Percentiles rank a stretch among this genome's conserved stretches.
Evolutionary conservation across 257 asterid genomes (phyloP).

Genomic region (Eustoma russellianum): DNA sequence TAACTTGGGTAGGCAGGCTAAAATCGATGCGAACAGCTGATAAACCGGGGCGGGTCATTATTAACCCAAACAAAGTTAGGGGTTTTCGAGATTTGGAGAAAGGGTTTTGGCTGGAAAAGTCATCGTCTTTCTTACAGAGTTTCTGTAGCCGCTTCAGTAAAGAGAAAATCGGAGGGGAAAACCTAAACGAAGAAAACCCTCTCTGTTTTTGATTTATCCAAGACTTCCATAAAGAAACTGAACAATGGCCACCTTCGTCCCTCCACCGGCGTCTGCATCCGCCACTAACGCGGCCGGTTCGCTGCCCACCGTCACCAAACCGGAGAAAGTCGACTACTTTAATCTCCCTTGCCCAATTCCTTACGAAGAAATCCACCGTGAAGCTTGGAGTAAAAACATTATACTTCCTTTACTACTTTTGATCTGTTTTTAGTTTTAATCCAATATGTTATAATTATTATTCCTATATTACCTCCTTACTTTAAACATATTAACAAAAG

Average conservation of each 20-base stretch:
- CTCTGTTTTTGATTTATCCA: conserved; percentile 17
- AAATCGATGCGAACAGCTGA: too few species aligned
- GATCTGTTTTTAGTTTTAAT: not conserved
- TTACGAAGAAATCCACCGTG: conserved; percentile 93
- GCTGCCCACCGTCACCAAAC: conserved; percentile 29
- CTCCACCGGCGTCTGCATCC: conserved; percentile 30
- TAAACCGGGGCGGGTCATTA: conserved; percentile 1
- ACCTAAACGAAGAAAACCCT: conserved; percentile 3
- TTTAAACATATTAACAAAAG: not conserved
- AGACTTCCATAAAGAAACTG: not conserved
- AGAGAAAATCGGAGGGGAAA: conserved; percentile 10
- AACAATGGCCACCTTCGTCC: conserved; percentile 55
- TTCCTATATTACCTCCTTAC: not conserved
- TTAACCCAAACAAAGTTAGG: conserved; percentile 17
- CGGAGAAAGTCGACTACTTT: conserved; percentile 55
- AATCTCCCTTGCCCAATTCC: conserved; percentile 92
- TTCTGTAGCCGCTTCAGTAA: conserved; percentile 13
- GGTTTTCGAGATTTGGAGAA: conserved; percentile 36
- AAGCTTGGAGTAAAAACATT: conserved; percentile 69
- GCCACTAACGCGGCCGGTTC: conserved; percentile 28
- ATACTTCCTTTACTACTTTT: not conserved
- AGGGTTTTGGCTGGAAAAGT: conserved; percentile 30
- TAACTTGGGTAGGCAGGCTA: too few species aligned
- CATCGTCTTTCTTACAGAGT: not conserved
- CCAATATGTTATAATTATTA: not conserved